Conservation (phyloP, 2,329 filamentous ascomycete species). For the Ilyonectria robusta region DNA sequence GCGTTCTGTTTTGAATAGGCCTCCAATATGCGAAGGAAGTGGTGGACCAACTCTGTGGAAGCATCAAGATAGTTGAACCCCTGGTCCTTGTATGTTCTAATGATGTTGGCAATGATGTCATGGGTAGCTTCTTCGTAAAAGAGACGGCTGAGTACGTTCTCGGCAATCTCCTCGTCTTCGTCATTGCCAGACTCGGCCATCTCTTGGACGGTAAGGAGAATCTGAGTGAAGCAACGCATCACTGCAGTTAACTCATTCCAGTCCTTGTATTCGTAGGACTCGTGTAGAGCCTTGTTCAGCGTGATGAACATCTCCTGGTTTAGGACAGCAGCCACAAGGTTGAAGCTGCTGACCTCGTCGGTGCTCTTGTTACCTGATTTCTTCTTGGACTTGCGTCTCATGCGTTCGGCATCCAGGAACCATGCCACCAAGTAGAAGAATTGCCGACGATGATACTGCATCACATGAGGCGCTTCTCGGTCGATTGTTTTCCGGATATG, state of each 20-base stretch:
- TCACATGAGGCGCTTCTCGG: conserved; percentile 85
- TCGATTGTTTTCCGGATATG: conserved; percentile 92
- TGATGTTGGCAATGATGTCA: conserved; percentile 84
- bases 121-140: conserved; percentile 98
- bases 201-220: conserved; percentile 90
- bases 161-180: conserved; percentile 97
- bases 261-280: conserved; percentile 83
- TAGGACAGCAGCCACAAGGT: conserved; percentile 88
- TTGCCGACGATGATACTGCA: conserved; percentile 83
- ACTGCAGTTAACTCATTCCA: conserved; percentile 90
- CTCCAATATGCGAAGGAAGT: conserved; percentile 93
- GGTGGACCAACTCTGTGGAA: conserved; percentile 89
- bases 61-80: conserved; percentile 94
- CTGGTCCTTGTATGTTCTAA: conserved; percentile 92
- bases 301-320: conserved; percentile 97
- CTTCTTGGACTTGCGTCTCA: conserved; percentile 74
- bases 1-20: conserved; percentile 95
- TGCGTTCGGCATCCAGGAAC: conserved; percentile 90
- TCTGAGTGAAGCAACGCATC: conserved; percentile 96
- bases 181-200: conserved; percentile 89
- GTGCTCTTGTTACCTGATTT: conserved; percentile 60
- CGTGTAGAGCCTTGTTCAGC: conserved; percentile 86
- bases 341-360: conserved; percentile 81
- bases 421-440: conserved; percentile 94
- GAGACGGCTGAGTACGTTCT: conserved; percentile 96